Base-by-base conservation (phyloP, 805 yeast genomes). In the Barnettozyma salicaria region DNA sequence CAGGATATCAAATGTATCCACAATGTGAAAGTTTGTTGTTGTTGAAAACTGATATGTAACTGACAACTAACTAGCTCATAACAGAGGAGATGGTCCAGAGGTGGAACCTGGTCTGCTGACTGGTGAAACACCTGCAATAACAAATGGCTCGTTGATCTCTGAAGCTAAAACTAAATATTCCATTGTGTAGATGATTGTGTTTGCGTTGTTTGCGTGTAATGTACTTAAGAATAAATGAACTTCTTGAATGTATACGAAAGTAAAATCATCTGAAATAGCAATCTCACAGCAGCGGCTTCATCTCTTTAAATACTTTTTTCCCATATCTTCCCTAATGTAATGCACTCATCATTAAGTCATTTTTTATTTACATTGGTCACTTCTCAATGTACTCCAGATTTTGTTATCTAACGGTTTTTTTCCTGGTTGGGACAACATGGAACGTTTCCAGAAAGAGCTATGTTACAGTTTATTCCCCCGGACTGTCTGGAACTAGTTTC, bases 101-200 rank as follows among this genome's bases (percentile, higher is more conserved):
- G 25, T 19, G 35, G 29, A 10, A 17, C 23, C 19, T 24, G 12
- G 11, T 30, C 30, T 36, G 48, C 41, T 31, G 7, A 67, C 68
- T 24, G 85, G 86, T 2, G 85, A 77, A 31, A 78, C 68, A 43
- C 72, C 60, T 50, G 79, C 78, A 50, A 80, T 78, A 37, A 80
- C 69, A 50, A 78, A 79, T 47, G 88, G 86, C 58, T 72, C 66
- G 40, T 74, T 67, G 34, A 69, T 59, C 43, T 75, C 76, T 36
- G 76, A 68, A 27, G 80, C 67, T 56, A 79, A 67, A 32, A 68
- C 65, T 57, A 79, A 65, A 58, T 74, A 78, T 41, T 51, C 52
- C 57, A 54, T 54, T 36, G 13, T 44, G 28, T 26, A 19, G 16
- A 16, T 17, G 11, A 14, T 32, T 19, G 20, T 30, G 29, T 31